phyloP scores from a whole-genome alignment of 2,329 filamentous ascomycete species.

The Orbilia oligospora region DNA sequence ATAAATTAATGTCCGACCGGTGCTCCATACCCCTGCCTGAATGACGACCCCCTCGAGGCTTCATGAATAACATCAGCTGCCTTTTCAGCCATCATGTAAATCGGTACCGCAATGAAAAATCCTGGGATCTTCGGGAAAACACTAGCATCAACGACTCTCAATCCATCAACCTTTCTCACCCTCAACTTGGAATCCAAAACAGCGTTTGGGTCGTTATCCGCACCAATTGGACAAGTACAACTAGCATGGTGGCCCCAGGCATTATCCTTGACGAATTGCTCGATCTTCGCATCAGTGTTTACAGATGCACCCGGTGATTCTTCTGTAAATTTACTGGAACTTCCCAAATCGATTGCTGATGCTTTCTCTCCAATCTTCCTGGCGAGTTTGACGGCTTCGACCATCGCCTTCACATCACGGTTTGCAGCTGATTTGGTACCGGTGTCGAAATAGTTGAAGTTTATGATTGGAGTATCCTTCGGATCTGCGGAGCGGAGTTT shows the following conservation, averaged over 20 bases:
- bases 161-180: constrained; percentile 72
- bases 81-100: constrained; percentile 75
- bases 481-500: constrained; percentile 75
- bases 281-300: constrained; percentile 2
- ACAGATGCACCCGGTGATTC: constrained; percentile 20
- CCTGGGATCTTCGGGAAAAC: constrained; percentile 72
- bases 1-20: background rate
- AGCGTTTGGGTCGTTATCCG: constrained; percentile 71
- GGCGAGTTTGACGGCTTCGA: constrained; percentile 72
- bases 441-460: constrained; percentile 74
- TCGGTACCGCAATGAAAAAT: constrained; percentile 69
- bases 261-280: constrained; percentile 70
- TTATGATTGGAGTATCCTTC: constrained; percentile 75
- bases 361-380: constrained; percentile 67
- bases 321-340: constrained; percentile 22
- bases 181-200: constrained; percentile 73
- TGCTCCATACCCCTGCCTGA: background rate
- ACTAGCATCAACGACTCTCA: constrained; percentile 76
- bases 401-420: constrained; percentile 71
- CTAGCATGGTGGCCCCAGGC: constrained; percentile 74
- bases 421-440: constrained; percentile 68
- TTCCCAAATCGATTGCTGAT: background rate
- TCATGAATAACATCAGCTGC: constrained; percentile 72
- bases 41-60: background rate
- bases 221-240: constrained; percentile 73